Conservation (phyloP, 495 filamentous ascomycete genomes). For the Aspergillus egyptiacus region DNA sequence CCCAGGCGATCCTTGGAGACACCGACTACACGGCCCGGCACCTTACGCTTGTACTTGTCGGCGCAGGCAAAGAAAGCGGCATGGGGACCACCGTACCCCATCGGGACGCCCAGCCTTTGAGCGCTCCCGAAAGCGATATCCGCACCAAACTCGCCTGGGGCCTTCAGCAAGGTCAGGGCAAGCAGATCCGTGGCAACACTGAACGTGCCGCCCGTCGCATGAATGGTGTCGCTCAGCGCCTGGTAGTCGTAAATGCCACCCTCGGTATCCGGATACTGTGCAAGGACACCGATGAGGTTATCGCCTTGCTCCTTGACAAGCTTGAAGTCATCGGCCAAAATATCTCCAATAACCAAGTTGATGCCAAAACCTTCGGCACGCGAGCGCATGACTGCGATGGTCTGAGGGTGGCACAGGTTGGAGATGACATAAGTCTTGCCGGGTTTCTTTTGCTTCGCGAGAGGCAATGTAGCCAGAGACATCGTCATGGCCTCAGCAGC, state of each 20-base stretch:
- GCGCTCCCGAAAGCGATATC: constrained; percentile 96
- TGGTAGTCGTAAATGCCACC: constrained; percentile 75
- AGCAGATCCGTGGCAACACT: constrained; percentile 89
- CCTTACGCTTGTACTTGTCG: constrained; percentile 93
- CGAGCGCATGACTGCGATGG: constrained; percentile 75
- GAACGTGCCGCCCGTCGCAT: constrained; percentile 74
- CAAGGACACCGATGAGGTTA: constrained; percentile 83
- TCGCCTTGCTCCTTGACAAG: constrained; percentile 68
- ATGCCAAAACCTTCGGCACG: constrained; percentile 94
- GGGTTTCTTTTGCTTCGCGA: constrained; percentile 63
- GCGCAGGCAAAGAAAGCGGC: constrained; percentile 94
- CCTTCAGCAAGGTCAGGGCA: constrained; percentile 82
- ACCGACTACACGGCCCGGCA: constrained; percentile 87
- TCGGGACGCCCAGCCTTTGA: constrained; percentile 90
- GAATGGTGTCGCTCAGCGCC: constrained; percentile 66
- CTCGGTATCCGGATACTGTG: constrained; percentile 91
- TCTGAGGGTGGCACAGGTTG: constrained; percentile 80
- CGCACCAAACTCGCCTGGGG: constrained; percentile 92
- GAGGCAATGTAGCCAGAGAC: constrained; percentile 71
- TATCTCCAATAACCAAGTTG: constrained; percentile 65
- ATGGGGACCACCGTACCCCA: constrained; percentile 93
- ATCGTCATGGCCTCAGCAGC: constrained; percentile 98
- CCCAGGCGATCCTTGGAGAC: constrained; percentile 90
- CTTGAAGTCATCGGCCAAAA: constrained; percentile 56
- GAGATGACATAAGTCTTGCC: constrained; percentile 83